Base-by-base conservation (phyloP, 805 yeast species). In the Nakazawaea wyomingensis region DNA sequence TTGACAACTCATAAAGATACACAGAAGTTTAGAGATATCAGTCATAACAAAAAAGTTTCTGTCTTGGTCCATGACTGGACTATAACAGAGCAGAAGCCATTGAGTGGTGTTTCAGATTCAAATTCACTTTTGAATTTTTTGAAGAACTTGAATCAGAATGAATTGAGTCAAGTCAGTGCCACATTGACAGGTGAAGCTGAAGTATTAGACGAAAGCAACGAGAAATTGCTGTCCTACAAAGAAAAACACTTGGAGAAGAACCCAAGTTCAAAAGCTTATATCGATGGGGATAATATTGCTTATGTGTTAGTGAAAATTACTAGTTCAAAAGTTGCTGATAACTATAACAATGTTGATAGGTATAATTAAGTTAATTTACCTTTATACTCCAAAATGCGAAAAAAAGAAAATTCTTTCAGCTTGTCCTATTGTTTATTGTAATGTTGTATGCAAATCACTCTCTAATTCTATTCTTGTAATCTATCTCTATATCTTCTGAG, bases 41-140 rank as follows among this genome's bases (percentile, higher is more conserved):
- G 60, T 11, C 61, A 63, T 30, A 91, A 91, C 57, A 89, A 91
- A 7, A 72, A 76, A 33, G 96, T 91, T 5, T 83, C 96, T 0
- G 59, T 91, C 35, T 68, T 91, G 47, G 78, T 91, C 34, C 98
- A 91, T 58, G 98, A 91, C 54, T 90, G 96, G 96, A 75, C 84
- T 13, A 74, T 87, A 1, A 78, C 84, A 4, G 71, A 72, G 53
- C 61, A 65, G 31, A 46, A 54, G 2, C 53, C 58, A 3, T 18
- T 20, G 16, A 24, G n/a, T 8, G 34, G 35, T 18, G 54, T 50
- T 20, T 57, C 58, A n/a, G 65, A 59, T 33, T 56, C 62, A 9
- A 63, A 74, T 18, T 69, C 71, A 21, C 59, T 84, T 34, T 59
- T 79, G 41, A 80, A 80, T 57, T 61, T 87, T 37, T 71, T 91